Conservation (phyloP, 768 basidiomycete genomes). For the Dioszegia aurantiaca region DNA sequence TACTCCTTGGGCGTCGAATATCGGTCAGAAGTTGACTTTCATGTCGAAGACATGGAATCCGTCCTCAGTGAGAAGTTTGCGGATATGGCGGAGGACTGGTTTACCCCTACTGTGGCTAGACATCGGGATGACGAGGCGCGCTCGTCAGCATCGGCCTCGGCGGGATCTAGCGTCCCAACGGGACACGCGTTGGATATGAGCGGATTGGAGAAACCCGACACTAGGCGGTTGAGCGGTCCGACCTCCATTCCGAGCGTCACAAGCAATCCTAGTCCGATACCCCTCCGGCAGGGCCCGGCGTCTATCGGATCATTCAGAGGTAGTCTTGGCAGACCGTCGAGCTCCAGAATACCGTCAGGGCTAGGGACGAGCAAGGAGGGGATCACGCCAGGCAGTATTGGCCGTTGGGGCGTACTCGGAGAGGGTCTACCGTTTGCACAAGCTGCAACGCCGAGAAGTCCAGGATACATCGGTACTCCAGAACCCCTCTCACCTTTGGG, state of each 20-base stretch:
- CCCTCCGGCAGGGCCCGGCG: constrained; percentile 33
- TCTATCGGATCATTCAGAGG: constrained; percentile 28
- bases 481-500: constrained; percentile 10
- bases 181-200: constrained; percentile 9
- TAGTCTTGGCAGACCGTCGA: constrained; percentile 3
- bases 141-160: constrained; percentile 1
- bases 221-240: constrained; percentile 15
- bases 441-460: background rate
- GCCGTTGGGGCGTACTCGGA: constrained; percentile 36
- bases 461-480: constrained; percentile 21
- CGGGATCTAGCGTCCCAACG: constrained; percentile 6
- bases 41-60: constrained; percentile 46
- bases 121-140: constrained; percentile 21
- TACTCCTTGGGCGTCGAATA: constrained; percentile 36
- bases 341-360: constrained; percentile 6
- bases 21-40: constrained; percentile 45
- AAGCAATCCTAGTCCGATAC: constrained; percentile 34
- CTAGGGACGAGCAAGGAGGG: constrained; percentile 13
- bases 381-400: constrained; percentile 8
- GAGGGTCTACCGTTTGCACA: constrained; percentile 48
- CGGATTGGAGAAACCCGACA: constrained; percentile 8
- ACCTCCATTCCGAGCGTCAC: constrained; percentile 16
- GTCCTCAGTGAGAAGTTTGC: constrained; percentile 46
- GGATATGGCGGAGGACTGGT: constrained; percentile 51
- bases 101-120: constrained; percentile 48